Evolutionary conservation across 2,329 filamentous ascomycete genomes (phyloP).

Genomic region (Tolypocladium guangdongense): DNA sequence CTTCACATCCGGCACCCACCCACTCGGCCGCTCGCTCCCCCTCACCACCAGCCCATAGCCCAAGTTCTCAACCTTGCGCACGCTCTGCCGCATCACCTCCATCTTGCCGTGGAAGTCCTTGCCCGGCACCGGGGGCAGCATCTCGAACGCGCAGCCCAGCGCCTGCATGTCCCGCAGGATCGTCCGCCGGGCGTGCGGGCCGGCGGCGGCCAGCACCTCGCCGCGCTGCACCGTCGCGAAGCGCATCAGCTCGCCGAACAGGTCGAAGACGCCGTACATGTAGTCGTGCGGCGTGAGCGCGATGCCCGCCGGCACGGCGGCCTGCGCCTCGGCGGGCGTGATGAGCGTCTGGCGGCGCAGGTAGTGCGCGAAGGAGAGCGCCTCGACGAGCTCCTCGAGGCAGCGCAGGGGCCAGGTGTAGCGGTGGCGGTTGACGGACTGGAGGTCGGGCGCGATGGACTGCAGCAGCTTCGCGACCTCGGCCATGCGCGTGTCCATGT

Average conservation of each 20-base stretch:
- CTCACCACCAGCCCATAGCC: slow-evolving; percentile 81
- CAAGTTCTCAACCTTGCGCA: slow-evolving; percentile 86
- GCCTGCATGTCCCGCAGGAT: slow-evolving; percentile 74
- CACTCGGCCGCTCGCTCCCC: slow-evolving; percentile 78
- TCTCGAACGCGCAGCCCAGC: slow-evolving; percentile 66
- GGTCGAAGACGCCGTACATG: slow-evolving; percentile 80
- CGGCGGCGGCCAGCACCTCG: slow-evolving; percentile 27
- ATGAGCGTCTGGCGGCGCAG: slow-evolving; percentile 68
- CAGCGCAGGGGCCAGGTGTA: slow-evolving; percentile 74
- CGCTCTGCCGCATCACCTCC: slow-evolving; percentile 74
- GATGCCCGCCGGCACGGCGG: slow-evolving; percentile 40
- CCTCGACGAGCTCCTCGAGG: slow-evolving; percentile 91
- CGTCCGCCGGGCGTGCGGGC: slow-evolving; percentile 29
- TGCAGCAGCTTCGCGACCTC: slow-evolving; percentile 62
- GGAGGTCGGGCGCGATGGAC: slow-evolving; percentile 59
- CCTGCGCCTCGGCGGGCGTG: slow-evolving; percentile 48
- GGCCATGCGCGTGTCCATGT: slow-evolving; percentile 56
- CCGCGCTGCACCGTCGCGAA: slow-evolving; percentile 81
- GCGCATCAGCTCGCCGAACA: slow-evolving; percentile 93
- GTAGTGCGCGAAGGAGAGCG: slow-evolving; percentile 81
- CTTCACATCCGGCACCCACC: slow-evolving; percentile 75
- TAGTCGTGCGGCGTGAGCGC: slow-evolving; percentile 73
- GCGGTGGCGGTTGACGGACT: slow-evolving; percentile 69
- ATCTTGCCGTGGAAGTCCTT: slow-evolving; percentile 65
- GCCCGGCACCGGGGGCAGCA: slow-evolving; percentile 48